Conservation (phyloP, 805 yeast species). For the Suhomyces canberraensis region DNA sequence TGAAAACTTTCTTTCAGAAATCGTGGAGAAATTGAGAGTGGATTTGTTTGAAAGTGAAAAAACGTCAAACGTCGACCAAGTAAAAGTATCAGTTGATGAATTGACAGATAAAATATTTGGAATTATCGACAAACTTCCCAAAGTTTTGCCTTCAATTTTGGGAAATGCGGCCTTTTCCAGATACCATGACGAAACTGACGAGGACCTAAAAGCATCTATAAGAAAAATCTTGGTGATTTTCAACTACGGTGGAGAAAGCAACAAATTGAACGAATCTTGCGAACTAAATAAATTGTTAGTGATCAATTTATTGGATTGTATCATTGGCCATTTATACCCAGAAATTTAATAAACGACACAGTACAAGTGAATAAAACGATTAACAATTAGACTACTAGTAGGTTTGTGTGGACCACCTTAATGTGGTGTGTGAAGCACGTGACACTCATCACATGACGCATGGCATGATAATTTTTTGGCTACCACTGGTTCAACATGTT, state of each 20-base stretch:
- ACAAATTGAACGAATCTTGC: constrained; percentile 10
- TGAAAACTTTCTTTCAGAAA: constrained; percentile 5
- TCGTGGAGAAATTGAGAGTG: constrained; percentile 12
- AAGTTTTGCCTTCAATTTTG: constrained; percentile 1
- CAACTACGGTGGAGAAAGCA: constrained; percentile 5
- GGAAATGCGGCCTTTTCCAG: not conserved
- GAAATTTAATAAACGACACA: constrained; percentile 24
- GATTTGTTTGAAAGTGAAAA: constrained; percentile 11
- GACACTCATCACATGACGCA: not conserved
- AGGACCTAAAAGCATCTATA: constrained; percentile 9
- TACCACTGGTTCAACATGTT: no score
- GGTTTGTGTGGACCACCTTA: no score
- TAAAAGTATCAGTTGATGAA: not conserved
- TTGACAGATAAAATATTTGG: constrained; percentile 14
- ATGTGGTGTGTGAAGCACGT: no score
- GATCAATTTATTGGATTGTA: constrained; percentile 40
- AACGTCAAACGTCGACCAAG: not conserved
- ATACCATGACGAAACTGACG: constrained; percentile 9
- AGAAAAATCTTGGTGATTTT: constrained; percentile 10
- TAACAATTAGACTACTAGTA: no score
- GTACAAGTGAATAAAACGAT: no score
- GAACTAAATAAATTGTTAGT: constrained; percentile 43
- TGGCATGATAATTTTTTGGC: no score
- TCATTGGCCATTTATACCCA: constrained; percentile 38
- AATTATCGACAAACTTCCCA: constrained; percentile 6